Evolutionary conservation across 2,329 filamentous ascomycete species (phyloP).

Genomic region (Coccinonectria pachysandricola): DNA sequence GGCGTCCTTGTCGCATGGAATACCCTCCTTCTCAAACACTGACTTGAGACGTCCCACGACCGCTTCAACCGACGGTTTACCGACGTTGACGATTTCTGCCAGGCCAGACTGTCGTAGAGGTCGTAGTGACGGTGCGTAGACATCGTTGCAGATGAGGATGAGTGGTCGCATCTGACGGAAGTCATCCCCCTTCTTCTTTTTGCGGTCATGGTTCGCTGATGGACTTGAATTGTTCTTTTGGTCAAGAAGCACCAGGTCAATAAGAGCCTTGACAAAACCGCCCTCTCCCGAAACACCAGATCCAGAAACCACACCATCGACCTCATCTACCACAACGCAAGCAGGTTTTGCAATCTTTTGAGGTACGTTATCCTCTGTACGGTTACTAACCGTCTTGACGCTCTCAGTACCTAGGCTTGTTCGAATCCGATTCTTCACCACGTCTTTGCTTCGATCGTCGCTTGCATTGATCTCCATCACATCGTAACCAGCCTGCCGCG

Average conservation of each 20-base stretch:
- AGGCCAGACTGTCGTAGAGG: slow-evolving; percentile 75
- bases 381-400: slow-evolving; percentile 64
- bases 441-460: slow-evolving; percentile 80
- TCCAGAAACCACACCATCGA: slow-evolving; percentile 84
- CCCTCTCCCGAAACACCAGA: slow-evolving; percentile 72
- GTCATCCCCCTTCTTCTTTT: slow-evolving; percentile 70
- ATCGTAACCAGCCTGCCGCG: slow-evolving; percentile 89
- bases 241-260: slow-evolving; percentile 79
- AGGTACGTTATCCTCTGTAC: slow-evolving; percentile 41
- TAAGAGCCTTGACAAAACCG: slow-evolving; percentile 88
- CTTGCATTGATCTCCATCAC: slow-evolving; percentile 97
- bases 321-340: slow-evolving; percentile 92
- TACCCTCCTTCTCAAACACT: slow-evolving; percentile 82
- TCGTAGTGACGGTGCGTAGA: slow-evolving; percentile 82
- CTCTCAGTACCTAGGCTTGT: slow-evolving; percentile 92
- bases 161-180: slow-evolving; percentile 82
- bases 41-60: slow-evolving; percentile 71
- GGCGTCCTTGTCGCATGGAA: slow-evolving; percentile 80
- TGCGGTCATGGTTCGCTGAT: slow-evolving; percentile 18
- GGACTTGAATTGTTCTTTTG: slow-evolving; percentile 55
- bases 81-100: slow-evolving; percentile 85
- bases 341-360: slow-evolving; percentile 73
- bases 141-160: slow-evolving; percentile 93
- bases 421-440: slow-evolving; percentile 83
- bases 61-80: slow-evolving; percentile 78